Base-by-base conservation (phyloP, 371 early-diverging fungal species). In the Funneliformis caledonium region DNA sequence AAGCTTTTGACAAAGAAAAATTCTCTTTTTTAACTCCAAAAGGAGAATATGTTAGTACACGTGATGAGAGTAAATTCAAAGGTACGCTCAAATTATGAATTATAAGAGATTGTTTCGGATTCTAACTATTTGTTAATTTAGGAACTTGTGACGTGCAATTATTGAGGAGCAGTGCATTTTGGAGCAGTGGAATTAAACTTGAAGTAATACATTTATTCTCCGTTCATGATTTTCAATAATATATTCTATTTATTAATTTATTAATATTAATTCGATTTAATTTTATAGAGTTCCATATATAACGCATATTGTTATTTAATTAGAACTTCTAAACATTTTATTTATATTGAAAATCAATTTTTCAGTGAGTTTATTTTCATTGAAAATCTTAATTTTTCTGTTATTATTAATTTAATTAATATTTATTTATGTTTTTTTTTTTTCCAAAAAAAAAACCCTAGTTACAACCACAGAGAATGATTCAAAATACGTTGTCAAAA, bases 321-420 rank as follows among this genome's bases (percentile, higher is more conserved):
- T 81, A 83, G 84, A 65, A 87, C 86, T 45, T 90, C 98, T 9
- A 85, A 96, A 83, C 94, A 95, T 81, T 97, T 92, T 85, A 88
- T 98, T 61, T 97, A 98, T 84, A 97, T 98, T 82, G 97, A 98
- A 83, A 97, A 98, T 83, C 98, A 98, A 86, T 97, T 97, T 87
- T 98, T 98, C 84, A 93, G 94, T 91, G 88, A 89, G 87, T 80
- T 33, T 69, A 33, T n/a, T 3, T 37, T 37, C 37, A 37, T 37
- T 37, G 37, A 37, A 37, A 37, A 37, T 37, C 37, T 37, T 37
- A 37, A 37, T 37, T 0, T 37, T 37, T 37, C 37, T 37, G n/a
- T 19, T 22, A 16, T 22, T 26, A 26, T 33, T 19, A 37, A 12
- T 37, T 37, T 67, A 37, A 37, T 19, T 11, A 42, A 67, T 67